Evolutionary conservation across 2,329 filamentous ascomycete species (phyloP).

Genomic region (Botrytis pseudocinerea): DNA sequence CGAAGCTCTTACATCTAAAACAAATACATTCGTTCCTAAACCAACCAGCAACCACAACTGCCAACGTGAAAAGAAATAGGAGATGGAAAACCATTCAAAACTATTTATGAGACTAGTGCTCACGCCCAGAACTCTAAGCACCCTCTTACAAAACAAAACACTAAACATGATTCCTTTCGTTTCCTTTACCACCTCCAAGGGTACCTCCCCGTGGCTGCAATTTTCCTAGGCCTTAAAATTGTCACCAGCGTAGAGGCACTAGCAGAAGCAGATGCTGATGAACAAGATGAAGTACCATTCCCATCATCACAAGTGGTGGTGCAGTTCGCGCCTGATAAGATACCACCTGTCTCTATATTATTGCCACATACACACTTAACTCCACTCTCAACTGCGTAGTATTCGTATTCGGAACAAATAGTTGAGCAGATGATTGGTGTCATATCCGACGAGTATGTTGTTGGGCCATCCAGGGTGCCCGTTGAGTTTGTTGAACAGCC

Average conservation of each 20-base stretch:
- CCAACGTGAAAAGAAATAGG: neutral
- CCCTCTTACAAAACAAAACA: neutral
- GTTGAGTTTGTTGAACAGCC: constrained; percentile 19
- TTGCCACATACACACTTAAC: constrained; percentile 20
- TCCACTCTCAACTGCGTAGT: constrained; percentile 15
- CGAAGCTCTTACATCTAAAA: neutral
- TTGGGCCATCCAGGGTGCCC: constrained; percentile 15
- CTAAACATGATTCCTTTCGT: neutral
- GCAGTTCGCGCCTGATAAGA: constrained; percentile 9
- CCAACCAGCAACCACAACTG: neutral
- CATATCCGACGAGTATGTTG: constrained; percentile 7
- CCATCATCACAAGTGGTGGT: constrained; percentile 19
- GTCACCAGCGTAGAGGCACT: constrained; percentile 14
- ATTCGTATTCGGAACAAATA: constrained; percentile 14
- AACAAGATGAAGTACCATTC: constrained; percentile 14
- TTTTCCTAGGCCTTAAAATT: constrained; percentile 5
- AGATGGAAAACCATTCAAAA: constrained; percentile 4
- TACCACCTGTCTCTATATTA: neutral
- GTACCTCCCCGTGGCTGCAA: neutral
- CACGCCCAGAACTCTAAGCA: neutral
- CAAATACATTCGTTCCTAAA: neutral
- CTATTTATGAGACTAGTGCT: constrained; percentile 4
- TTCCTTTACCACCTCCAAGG: neutral
- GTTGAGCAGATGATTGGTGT: constrained; percentile 13
- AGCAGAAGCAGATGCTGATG: neutral